phyloP scores from a whole-genome alignment of 2,329 filamentous ascomycete species.

The Cadophora sp. region DNA sequence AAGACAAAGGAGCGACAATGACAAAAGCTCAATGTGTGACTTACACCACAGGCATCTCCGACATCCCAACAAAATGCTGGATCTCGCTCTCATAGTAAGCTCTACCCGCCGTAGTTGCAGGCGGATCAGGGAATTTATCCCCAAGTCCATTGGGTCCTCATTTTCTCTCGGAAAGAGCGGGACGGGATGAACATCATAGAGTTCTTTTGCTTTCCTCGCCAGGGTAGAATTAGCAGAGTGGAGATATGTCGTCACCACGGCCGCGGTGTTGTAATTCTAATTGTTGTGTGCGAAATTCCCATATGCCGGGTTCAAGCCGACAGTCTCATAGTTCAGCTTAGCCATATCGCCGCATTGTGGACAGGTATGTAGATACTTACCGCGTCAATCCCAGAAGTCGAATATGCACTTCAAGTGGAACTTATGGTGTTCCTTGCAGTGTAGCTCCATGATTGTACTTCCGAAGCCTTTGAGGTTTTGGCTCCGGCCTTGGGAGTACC shows the following conservation, averaged over 20 bases:
- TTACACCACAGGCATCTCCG: slow-evolving; percentile 1
- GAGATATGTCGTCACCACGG: not conserved
- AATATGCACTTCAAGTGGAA: slow-evolving; percentile 32
- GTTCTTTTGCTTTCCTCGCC: slow-evolving; percentile 3
- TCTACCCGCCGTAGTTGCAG: not conserved
- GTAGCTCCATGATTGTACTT: slow-evolving; percentile 8
- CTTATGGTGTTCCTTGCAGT: slow-evolving; percentile 16
- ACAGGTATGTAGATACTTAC: slow-evolving; percentile 26
- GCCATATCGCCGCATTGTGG: slow-evolving; percentile 23
- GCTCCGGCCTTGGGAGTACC: not conserved
- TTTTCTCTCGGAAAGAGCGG: not conserved
- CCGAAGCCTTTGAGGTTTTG: not conserved
- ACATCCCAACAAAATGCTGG: not conserved
- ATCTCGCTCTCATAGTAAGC: slow-evolving; percentile 2
- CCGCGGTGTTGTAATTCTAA: slow-evolving; percentile 4
- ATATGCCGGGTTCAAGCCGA: slow-evolving; percentile 19
- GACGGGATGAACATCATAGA: not conserved
- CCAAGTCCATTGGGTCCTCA: not conserved
- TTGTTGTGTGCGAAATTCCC: slow-evolving; percentile 14
- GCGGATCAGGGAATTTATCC: slow-evolving; percentile 1
- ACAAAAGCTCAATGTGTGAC: not conserved
- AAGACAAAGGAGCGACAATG: not conserved
- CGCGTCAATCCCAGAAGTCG: slow-evolving; percentile 25
- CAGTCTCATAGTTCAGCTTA: slow-evolving; percentile 24
- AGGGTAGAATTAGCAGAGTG: not conserved